Base-by-base conservation (phyloP, 2,329 filamentous ascomycete genomes). In the Fusarium caatingaense region DNA sequence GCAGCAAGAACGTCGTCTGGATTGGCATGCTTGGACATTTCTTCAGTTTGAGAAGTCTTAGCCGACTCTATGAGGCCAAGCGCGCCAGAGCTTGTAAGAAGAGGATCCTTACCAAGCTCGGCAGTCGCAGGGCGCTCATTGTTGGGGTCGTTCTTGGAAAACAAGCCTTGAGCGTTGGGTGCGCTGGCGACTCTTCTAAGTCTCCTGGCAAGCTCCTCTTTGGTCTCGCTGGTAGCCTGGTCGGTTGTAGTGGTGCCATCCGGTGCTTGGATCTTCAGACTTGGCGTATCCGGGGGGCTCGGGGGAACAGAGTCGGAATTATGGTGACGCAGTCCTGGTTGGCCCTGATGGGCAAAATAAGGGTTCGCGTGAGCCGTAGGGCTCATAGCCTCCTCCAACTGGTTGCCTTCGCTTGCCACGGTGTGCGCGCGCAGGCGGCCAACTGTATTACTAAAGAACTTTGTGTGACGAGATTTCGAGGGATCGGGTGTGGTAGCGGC, bases 311-410 rank as follows among this genome's bases (percentile, higher is more conserved):
- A 98, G 76, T 91, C 93, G 73, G 96, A 93, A 80, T 98, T 97
- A 83, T 97, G 94, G 83, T 99, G 96, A 78, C 95, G 91, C 75
- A 98, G 85, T 70, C 93, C 93, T 6, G 96, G 96, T 74, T 94
- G 94, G 60, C 96, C 96, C 82, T 99, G 96, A 79, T 98, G 96
- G 72, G 91, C 92, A 80, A 98, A 99, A 82, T 99, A 99, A 20
- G 96, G 96, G 79, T 99, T 99, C 70, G 94, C 95, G 77, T 95
- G 90, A 54, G 94, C 95, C 7, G 94, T 98, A 27, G 96, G 96
- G 77, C 94, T 97, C 76, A 97, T 86, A 66, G 89, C 86, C 80
- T 98, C 94, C 73, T 98, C 95, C 71, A 98, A 87, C 62, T 91
- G 89, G 78, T 98, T 94, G 74, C 94, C 94, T 82, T 98, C 95